phyloP scores from a whole-genome alignment of 805 yeast genomes.

The Metschnikowia corniflorae region DNA sequence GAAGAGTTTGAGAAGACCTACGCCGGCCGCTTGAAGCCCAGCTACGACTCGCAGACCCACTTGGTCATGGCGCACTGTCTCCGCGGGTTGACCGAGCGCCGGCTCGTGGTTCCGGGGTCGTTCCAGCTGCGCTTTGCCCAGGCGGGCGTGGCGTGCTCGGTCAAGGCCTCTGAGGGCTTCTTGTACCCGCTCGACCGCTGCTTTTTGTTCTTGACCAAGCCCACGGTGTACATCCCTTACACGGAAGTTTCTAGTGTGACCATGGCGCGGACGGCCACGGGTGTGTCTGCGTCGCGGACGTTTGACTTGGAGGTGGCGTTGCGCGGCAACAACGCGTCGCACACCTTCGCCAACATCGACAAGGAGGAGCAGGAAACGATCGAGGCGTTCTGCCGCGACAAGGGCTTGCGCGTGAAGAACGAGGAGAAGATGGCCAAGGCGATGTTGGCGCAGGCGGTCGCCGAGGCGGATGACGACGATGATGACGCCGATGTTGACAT shows the following conservation, averaged over 20 bases:
- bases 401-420: slow-evolving; percentile 76
- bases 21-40: slow-evolving; percentile 68
- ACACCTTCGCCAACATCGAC: slow-evolving; percentile 82
- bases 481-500: slow-evolving; percentile 46
- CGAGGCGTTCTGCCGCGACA: slow-evolving; percentile 71
- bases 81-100: slow-evolving; percentile 84
- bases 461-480: slow-evolving; percentile 55
- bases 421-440: slow-evolving; percentile 88
- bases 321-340: slow-evolving; percentile 59
- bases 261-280: slow-evolving; percentile 82
- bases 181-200: slow-evolving; percentile 91
- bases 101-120: slow-evolving; percentile 80
- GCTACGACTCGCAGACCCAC: slow-evolving; percentile 81
- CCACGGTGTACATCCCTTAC: slow-evolving; percentile 87
- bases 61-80: slow-evolving; percentile 83
- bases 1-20: slow-evolving; percentile 75
- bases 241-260: slow-evolving; percentile 73
- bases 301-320: slow-evolving; percentile 84
- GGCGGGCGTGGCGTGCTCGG: slow-evolving; percentile 86
- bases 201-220: slow-evolving; percentile 86
- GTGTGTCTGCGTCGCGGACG: slow-evolving; percentile 76
- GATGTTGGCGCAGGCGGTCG: slow-evolving; percentile 72
- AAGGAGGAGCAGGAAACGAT: slow-evolving; percentile 83
- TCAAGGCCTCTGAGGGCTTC: slow-evolving; percentile 94
- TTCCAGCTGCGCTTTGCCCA: slow-evolving; percentile 72